These are phyloP conservation scores for Aspergillus felis DNA, from an alignment of 2,329 filamentous ascomycete species.

Conservation along the genomic window DNA sequence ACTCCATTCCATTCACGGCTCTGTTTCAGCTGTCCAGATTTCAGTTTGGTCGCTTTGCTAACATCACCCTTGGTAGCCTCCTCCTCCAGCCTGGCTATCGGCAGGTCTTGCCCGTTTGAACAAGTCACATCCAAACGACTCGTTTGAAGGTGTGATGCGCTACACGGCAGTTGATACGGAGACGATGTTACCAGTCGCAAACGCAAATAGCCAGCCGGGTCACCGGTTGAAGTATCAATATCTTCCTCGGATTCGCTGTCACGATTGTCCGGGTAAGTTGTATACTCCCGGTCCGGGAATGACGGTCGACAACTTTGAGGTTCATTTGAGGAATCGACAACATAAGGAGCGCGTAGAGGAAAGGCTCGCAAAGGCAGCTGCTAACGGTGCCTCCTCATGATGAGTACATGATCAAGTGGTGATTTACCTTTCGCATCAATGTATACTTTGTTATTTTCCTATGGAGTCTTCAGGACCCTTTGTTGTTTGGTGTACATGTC, in stretches of 20 bases:
- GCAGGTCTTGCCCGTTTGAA: slow-evolving; percentile 69
- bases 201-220: slow-evolving; percentile 51
- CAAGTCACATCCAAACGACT: slow-evolving; percentile 68
- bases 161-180: slow-evolving; percentile 74
- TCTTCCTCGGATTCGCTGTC: slow-evolving; percentile 83
- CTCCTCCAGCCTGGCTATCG: slow-evolving; percentile 81
- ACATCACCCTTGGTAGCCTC: slow-evolving; percentile 54
- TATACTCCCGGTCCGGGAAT: slow-evolving; percentile 86
- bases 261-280: slow-evolving; percentile 87
- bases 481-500: slow-evolving; percentile 1
- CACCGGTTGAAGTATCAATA: slow-evolving; percentile 71
- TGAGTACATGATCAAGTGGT: slow-evolving; percentile 10
- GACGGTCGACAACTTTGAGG: slow-evolving; percentile 86
- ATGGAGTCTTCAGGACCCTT: background rate
- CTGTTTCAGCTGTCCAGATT: background rate
- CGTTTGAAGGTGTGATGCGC: slow-evolving; percentile 88
- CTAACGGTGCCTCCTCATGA: slow-evolving; percentile 11
- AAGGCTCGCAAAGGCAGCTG: slow-evolving; percentile 33
- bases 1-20: too few species aligned
- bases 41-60: slow-evolving; percentile 4
- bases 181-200: slow-evolving; percentile 62
- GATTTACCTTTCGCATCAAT: slow-evolving; percentile 5
- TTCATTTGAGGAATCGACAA: slow-evolving; percentile 79
- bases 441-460: slow-evolving; percentile 8
- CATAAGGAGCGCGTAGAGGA: slow-evolving; percentile 70